Evolutionary conservation across 768 basidiomycete genomes (phyloP).

Genomic region (Flagelloscypha sp.): DNA sequence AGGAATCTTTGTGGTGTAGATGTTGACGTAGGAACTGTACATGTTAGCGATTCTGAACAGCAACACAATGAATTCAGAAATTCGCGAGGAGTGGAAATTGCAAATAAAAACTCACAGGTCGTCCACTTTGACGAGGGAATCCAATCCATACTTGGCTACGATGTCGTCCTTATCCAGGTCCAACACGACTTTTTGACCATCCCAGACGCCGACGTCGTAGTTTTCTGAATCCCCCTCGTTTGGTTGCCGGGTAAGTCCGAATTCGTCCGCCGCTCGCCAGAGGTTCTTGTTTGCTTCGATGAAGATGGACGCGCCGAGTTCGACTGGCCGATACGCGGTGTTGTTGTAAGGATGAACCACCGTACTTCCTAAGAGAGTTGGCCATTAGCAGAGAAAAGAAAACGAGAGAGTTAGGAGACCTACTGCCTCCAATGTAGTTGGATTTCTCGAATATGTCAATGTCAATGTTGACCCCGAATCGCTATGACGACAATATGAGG

Average conservation of each 20-base stretch:
- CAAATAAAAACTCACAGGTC: constrained; percentile 44
- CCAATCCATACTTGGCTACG: too few relatives aligned
- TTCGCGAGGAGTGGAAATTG: constrained; percentile 1
- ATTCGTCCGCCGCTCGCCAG: constrained; percentile 70
- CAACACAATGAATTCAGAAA: constrained; percentile 3
- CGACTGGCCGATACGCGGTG: constrained; percentile 50
- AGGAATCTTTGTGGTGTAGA: constrained; percentile 49
- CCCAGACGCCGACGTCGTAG: constrained; percentile 68
- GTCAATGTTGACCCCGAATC: constrained; percentile 60
- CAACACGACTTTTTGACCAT: constrained; percentile 65
- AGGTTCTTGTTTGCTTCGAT: constrained; percentile 66
- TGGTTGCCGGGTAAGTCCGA: constrained; percentile 52
- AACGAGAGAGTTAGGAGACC: constrained; percentile 28
- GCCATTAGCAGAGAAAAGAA: constrained; percentile 2
- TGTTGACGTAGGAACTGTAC: constrained; percentile 39
- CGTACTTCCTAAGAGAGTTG: constrained; percentile 54
- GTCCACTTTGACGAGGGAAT: constrained; percentile 49
- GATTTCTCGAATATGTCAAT: constrained; percentile 80
- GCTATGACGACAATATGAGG: too few relatives aligned
- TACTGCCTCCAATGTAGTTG: constrained; percentile 77
- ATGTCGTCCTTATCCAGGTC: constrained; percentile 57
- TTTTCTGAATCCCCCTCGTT: constrained; percentile 37
- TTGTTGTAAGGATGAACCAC: constrained; percentile 67
- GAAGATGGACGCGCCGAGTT: constrained; percentile 84
- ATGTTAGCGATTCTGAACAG: constrained; percentile 44